Percentiles rank a stretch among this genome's conserved stretches.
These are phyloP conservation scores for Penicillium samsonianum DNA, from an alignment of 495 filamentous ascomycete genomes.

Conservation along the genomic window DNA sequence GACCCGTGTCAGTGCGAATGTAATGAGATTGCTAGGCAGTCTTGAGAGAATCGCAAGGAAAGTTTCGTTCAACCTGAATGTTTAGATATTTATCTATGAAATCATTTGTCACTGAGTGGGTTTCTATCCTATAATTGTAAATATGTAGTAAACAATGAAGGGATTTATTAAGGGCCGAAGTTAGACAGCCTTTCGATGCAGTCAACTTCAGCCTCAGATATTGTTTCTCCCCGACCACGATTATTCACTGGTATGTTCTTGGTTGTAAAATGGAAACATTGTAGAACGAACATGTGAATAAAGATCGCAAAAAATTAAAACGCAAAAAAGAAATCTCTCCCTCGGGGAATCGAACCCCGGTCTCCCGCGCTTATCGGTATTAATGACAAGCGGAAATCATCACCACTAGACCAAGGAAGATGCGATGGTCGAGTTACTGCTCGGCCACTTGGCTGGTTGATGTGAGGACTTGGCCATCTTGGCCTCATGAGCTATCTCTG, in stretches of 20 bases:
- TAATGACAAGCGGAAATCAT: constrained; percentile 59
- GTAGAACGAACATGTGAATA: too few relatives aligned
- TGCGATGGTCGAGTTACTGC: constrained; percentile 29
- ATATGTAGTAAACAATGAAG: too few relatives aligned
- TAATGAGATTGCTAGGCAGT: not conserved
- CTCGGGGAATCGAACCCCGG: constrained; percentile 57
- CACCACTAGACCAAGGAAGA: constrained; percentile 52
- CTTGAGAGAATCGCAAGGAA: not conserved
- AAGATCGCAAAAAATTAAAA: not conserved
- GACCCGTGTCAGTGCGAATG: not conserved
- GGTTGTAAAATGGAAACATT: not conserved
- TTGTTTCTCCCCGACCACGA: not conserved
- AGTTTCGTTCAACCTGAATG: not conserved
- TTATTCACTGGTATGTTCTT: not conserved
- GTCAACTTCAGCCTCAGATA: not conserved
- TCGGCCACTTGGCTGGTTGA: constrained; percentile 32
- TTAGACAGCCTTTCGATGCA: too few relatives aligned
- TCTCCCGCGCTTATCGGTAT: constrained; percentile 48
- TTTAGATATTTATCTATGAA: not conserved
- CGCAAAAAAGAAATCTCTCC: constrained; percentile 39
- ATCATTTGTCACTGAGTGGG: not conserved
- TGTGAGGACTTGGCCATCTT: not conserved
- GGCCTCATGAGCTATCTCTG: not conserved
- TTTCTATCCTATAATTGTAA: not conserved
- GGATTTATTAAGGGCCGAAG: too few relatives aligned